Conservation (phyloP, 108 stramenopile genomes). For the Nitzschia sp. region DNA sequence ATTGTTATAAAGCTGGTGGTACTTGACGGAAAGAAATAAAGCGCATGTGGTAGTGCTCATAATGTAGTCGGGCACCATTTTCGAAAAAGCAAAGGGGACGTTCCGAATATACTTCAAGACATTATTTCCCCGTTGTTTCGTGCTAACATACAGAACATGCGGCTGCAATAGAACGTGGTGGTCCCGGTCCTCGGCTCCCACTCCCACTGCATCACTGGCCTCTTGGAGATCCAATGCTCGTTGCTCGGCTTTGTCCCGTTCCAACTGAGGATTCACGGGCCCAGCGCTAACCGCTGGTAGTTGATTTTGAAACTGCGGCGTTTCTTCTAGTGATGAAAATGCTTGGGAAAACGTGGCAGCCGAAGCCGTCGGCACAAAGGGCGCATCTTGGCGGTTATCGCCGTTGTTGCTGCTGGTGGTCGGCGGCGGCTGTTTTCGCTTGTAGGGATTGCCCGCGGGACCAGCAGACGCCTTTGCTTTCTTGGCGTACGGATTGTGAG, state of each 20-base stretch:
- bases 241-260: conserved; percentile 40
- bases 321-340: conserved; percentile 55
- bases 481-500: conserved; percentile 35
- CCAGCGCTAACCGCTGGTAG: neutral
- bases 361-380: neutral
- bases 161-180: conserved; percentile 64
- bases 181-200: conserved; percentile 31
- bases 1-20: conserved; percentile 71
- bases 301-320: conserved; percentile 34
- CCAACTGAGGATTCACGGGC: neutral
- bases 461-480: neutral
- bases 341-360: conserved; percentile 51
- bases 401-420: neutral
- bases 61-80: conserved; percentile 82
- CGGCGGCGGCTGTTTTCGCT: neutral
- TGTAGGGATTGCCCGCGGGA: neutral
- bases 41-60: conserved; percentile 67
- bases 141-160: conserved; percentile 70
- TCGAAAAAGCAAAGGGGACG: conserved; percentile 65
- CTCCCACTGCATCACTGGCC: conserved; percentile 26
- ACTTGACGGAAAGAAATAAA: conserved; percentile 71
- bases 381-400: neutral
- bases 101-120: conserved; percentile 70
- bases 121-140: conserved; percentile 77
- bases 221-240: conserved; percentile 17